Base-by-base conservation (phyloP, 225 moss, liverwort and hornwort genomes). In the Anthoceros angustus region DNA sequence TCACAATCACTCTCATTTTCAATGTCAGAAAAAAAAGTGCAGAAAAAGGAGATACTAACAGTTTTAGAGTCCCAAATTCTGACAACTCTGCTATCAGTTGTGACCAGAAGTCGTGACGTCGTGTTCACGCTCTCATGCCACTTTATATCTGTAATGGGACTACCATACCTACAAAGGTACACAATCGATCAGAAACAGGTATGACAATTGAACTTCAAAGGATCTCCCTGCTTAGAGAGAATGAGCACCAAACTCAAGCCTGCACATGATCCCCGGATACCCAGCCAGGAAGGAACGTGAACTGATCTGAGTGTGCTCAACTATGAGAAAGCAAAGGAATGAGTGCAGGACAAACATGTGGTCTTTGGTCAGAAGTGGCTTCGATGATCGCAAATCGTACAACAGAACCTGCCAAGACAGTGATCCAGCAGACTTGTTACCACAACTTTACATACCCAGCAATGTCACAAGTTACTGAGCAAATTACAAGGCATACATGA, bases 41-140 rank as follows among this genome's bases (percentile, higher is more conserved):
- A 55, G 23, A 9, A 45, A 32, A 24, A 9, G 16, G 12, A 25
- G 18, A 48, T 25, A 76, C 85, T 78, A 10, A 90, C 90, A 74
- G 88, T 92, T 76, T 80, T 76, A 43, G 98, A 88, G 60, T 92
- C 84, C 98, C 98, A 98, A 71, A 98, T 77, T 42, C 98, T 82
- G 67, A 98, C 79, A 41, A 89, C 84, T 62, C 82, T 86, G 46
- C 80, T 80, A 72, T 98, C 98, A 8, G 87, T 73, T 64, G 92
- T 87, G 43, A 98, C 74, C 61, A 98, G 65, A 62, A 86, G 84
- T 65, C 81, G 85, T 11, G 86, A 76, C 67, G 85, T 77, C 39
- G 85, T 79, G 74, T 87, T 89, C 68, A 92, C 74, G 72, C 85
- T 98, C 74, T 83, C 84, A 75, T 98, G 87, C 92, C 92, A 98